Evolutionary conservation across 2,329 filamentous ascomycete genomes (phyloP), one percentile per base, ranked within the genome.

Genomic region (Rhytidhysteron rufulum): DNA sequence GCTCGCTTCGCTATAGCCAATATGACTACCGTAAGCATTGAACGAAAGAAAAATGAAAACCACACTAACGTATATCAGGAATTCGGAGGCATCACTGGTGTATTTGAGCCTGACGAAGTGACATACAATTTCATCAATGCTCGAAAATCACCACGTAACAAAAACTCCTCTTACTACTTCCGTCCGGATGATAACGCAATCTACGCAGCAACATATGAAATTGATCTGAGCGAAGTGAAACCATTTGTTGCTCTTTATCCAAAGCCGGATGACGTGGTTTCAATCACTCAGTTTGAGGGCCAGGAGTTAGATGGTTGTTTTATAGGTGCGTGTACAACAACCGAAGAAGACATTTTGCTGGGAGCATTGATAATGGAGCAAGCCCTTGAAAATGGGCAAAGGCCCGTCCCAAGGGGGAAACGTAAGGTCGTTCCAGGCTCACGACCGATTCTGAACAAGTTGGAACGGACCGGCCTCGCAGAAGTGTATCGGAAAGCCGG

Each of bases 1-100:
- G 70, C 68, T 0, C 55, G 71, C 2, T 74, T 73, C 50, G 70
- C 70, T 1, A 70, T 74, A 37, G 56, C 60, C 16, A 74, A 74
- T 41, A 74, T 74, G 70, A 68, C 62, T 0, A 70, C 70, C 16
- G 52, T 44, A 34, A 31, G 44, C n/a, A n/a, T n/a, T n/a, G n/a
- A n/a, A n/a, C n/a, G n/a, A n/a, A n/a, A n/a, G n/a, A n/a, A n/a
- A n/a, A n/a, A n/a, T 39, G 15, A 33, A 19, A 41, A n/a, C 40
- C 17, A 6, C 35, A 15, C 40, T 42, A 9, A 40, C 15, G 4
- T 10, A 9, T 22, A 11, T 17, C 22, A 58, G 51, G 68, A 73
- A 43, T 67, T 73, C 30, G 69, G 70, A 2, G 69, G 61, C 4
- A 66, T 73, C 24, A 69, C 64, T 0, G 69, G 68, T 1, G 57